Conservation (phyloP, 306 rosid genomes). For the Dryas drummondii region DNA sequence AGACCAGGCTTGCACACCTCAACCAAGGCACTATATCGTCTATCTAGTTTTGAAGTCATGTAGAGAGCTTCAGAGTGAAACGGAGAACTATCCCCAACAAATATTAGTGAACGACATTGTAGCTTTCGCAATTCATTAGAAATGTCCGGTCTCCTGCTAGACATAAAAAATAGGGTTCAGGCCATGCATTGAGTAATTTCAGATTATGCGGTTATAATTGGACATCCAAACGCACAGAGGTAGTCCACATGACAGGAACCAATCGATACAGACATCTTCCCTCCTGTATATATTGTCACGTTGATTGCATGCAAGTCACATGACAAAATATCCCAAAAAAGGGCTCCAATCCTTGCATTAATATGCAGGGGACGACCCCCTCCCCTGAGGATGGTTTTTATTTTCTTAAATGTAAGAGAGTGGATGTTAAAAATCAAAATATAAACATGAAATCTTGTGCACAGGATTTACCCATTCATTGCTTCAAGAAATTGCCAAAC, state of each 20-base stretch:
- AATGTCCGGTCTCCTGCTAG: slow-evolving; percentile 75
- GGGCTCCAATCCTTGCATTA: neutral
- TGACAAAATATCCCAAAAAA: slow-evolving; percentile 2
- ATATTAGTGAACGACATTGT: slow-evolving; percentile 83
- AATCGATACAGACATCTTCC: neutral
- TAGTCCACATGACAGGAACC: neutral
- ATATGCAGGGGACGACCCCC: neutral
- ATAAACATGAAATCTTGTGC: slow-evolving; percentile 4
- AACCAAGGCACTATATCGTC: slow-evolving; percentile 85
- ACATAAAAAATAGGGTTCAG: slow-evolving; percentile 10
- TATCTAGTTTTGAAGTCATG: slow-evolving; percentile 80
- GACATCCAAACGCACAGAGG: neutral
- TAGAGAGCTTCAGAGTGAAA: slow-evolving; percentile 77
- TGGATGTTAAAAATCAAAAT: neutral
- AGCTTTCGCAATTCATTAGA: slow-evolving; percentile 69
- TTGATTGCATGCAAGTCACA: neutral
- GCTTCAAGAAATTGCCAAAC: slow-evolving; percentile 96
- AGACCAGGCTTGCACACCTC: slow-evolving; percentile 53
- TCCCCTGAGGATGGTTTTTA: neutral
- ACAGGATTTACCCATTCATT: slow-evolving; percentile 62
- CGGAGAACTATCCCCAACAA: slow-evolving; percentile 89
- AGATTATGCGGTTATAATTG: slow-evolving; percentile 2
- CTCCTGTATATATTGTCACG: neutral
- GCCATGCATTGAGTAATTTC: slow-evolving; percentile 9
- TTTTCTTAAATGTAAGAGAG: neutral